Base-by-base conservation (phyloP, 1,284 basidiomycete species). In the Ceraceosorus guamensis region DNA sequence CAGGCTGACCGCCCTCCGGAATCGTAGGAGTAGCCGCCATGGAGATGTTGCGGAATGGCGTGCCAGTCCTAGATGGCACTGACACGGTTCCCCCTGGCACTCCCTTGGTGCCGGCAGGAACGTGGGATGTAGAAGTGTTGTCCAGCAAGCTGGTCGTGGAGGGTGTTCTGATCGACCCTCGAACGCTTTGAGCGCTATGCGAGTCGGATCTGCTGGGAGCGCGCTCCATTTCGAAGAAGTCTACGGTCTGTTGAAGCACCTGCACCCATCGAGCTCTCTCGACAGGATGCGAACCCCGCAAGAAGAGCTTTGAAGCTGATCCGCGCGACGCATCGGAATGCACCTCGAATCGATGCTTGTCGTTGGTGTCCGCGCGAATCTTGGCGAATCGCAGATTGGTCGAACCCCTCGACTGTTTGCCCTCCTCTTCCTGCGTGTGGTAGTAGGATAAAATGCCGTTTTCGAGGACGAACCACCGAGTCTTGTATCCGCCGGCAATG, bases 401-500 rank as follows among this genome's bases (percentile, higher is more conserved):
- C 0, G 90, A 87, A 0, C 92, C 92, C 34, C 93, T 83, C 50
- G 86, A 87, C 1, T 90, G 85, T 37, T 92, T 80, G 8, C 84
- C 83, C 77, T 97, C 91, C 70, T 97, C 93, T 62, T 91, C 90
- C 68, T 91, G 89, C 68, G 87, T 87, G 37, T 88, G 87, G 73
- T 91, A 93, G 74, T 93, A 58, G 13, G 66, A 69, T 10, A 93
- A 78, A 35, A 87, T 80, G 5, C 91, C 93, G 60, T 88, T 84
- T 67, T 88, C 85, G 41, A 97, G 82, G 0, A 96, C 91, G 71
- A 97, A 95, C 91, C 92, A 97, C 0, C 93, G 82, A 0, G 88
- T 88, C 66, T 86, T 87, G 78, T 92, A 96, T 0, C 93, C 91
- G 65, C 85, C 84, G 0, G 89, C 89, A 43, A 92, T 85, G 67